phyloP scores from a whole-genome alignment of 2,329 filamentous ascomycete species.

The Nemania serpens region DNA sequence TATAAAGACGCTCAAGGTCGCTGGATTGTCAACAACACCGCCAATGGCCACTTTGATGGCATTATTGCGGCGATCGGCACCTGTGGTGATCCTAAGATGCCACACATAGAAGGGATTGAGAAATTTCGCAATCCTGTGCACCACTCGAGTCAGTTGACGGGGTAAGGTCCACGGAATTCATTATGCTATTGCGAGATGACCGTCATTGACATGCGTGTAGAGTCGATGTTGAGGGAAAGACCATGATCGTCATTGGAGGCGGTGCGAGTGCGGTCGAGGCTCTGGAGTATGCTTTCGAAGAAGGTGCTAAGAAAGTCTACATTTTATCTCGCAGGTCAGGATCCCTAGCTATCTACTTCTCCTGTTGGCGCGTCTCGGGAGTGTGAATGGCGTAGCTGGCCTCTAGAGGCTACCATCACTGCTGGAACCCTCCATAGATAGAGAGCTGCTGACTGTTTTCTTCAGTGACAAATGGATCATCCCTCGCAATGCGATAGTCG shows the following conservation, averaged over 20 bases:
- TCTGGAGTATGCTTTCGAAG: constrained; percentile 74
- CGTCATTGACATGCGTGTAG: constrained; percentile 44
- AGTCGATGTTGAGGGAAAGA: constrained; percentile 74
- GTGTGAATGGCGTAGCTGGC: too few species aligned
- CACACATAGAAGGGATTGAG: constrained; percentile 70
- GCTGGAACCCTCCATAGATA: background rate
- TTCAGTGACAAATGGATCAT: constrained; percentile 84
- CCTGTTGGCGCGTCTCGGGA: too few species aligned
- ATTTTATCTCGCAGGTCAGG: constrained; percentile 64
- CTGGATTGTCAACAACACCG: constrained; percentile 78
- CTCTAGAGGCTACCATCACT: too few species aligned
- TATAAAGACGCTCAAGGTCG: constrained; percentile 69
- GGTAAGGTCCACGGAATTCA: constrained; percentile 39
- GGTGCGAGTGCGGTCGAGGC: constrained; percentile 83
- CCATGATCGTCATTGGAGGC: constrained; percentile 75
- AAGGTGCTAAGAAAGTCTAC: constrained; percentile 69
- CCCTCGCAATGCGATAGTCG: constrained; percentile 75
- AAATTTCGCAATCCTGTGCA: constrained; percentile 73
- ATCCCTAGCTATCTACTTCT: background rate
- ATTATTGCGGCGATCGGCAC: constrained; percentile 79
- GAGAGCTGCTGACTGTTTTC: background rate
- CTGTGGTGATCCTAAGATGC: constrained; percentile 78
- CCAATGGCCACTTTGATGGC: constrained; percentile 76
- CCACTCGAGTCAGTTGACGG: constrained; percentile 77
- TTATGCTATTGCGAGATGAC: too few species aligned